A percentile compares a stretch with the other conserved stretches of the same genome.
Conservation (phyloP, 768 basidiomycete species). For the Panellus pusillus region DNA sequence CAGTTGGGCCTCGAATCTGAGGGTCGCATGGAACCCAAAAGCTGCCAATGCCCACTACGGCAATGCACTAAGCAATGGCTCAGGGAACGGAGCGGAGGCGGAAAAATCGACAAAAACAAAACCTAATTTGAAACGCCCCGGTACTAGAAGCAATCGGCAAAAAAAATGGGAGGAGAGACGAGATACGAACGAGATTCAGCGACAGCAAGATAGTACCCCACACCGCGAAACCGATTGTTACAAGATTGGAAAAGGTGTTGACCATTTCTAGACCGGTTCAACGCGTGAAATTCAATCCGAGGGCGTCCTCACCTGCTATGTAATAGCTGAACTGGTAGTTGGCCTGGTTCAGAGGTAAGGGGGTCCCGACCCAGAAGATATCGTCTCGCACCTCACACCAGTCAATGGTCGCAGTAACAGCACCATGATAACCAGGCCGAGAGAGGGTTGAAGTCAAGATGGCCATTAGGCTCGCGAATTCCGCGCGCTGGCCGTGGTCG, state of each 20-base stretch:
- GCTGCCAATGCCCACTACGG: conserved; percentile 72
- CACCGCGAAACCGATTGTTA: conserved; percentile 54
- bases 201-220: conserved; percentile 33
- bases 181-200: conserved; percentile 4
- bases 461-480: conserved; percentile 21
- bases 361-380: not conserved
- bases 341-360: conserved; percentile 37
- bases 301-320: conserved; percentile 42
- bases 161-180: conserved; percentile 18
- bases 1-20: conserved; percentile 74
- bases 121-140: conserved; percentile 42
- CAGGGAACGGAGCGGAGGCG: not conserved
- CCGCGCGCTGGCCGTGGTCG: no score
- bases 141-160: conserved; percentile 32
- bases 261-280: conserved; percentile 51
- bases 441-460: conserved; percentile 37
- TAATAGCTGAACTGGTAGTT: conserved; percentile 81
- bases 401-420: conserved; percentile 68
- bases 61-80: conserved; percentile 50
- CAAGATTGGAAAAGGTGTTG: conserved; percentile 72
- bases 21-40: conserved; percentile 78
- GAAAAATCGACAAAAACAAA: conserved; percentile 31
- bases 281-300: not conserved
- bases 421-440: conserved; percentile 55
- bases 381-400: conserved; percentile 61